phyloP scores from a whole-genome alignment of 192 early-diverging fungal species.

The Hyaloraphidium curvatum region DNA sequence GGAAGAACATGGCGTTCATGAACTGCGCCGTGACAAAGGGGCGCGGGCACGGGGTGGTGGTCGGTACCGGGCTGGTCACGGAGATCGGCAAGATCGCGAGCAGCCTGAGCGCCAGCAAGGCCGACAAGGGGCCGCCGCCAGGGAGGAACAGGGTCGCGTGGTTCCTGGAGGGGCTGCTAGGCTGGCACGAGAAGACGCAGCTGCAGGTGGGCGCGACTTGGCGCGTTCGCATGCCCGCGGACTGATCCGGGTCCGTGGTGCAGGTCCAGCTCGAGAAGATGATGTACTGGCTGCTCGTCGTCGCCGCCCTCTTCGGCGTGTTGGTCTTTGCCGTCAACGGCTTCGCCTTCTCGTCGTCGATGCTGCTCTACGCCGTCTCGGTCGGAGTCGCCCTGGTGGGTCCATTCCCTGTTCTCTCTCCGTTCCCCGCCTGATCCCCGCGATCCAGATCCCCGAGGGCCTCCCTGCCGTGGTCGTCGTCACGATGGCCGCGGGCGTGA shows the following conservation, averaged over 20 bases:
- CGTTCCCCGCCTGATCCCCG: constrained; percentile 88
- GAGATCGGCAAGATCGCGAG: constrained; percentile 57
- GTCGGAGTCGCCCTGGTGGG: constrained; percentile 53
- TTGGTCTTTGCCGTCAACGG: constrained; percentile 7
- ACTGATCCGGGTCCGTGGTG: no score
- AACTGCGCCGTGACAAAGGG: constrained; percentile 51
- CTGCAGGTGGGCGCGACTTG: no score
- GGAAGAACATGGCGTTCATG: constrained; percentile 66
- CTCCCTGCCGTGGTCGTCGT: constrained; percentile 7
- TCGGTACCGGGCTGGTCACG: constrained; percentile 55
- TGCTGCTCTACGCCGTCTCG: constrained; percentile 7
- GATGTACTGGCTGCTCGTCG: constrained; percentile 6
- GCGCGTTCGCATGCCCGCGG: no score
- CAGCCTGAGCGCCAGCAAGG: constrained; percentile 17
- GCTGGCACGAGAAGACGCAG: no score
- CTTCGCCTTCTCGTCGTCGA: not conserved
- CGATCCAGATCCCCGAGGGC: constrained; percentile 39
- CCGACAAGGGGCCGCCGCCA: constrained; percentile 25
- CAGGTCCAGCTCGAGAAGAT: not conserved
- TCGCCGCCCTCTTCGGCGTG: constrained; percentile 2
- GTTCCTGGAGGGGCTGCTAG: no score
- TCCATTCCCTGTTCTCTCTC: constrained; percentile 82
- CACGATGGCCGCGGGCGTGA: constrained; percentile 1
- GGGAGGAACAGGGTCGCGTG: constrained; percentile 30
- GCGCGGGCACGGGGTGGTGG: constrained; percentile 45